Conservation (phyloP, 192 early-diverging fungal species). For the Phlyctochytrium bullatum region DNA sequence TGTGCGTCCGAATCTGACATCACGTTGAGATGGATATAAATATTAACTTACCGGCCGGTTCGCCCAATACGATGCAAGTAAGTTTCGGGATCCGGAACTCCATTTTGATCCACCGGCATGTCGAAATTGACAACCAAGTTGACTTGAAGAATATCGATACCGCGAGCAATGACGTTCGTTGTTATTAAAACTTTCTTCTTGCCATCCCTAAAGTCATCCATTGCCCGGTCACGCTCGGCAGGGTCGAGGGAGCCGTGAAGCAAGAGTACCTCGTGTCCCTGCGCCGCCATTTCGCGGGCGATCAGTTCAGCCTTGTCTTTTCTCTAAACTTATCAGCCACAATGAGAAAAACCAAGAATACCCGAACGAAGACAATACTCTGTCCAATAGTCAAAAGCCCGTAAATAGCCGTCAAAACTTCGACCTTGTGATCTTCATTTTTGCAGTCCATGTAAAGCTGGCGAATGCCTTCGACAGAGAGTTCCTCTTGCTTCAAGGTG, state of each 20-base stretch:
- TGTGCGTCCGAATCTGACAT: conserved; percentile 74
- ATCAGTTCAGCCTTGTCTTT: conserved; percentile 83
- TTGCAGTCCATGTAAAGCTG: conserved; percentile 97
- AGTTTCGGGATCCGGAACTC: conserved; percentile 83
- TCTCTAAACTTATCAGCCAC: conserved; percentile 34
- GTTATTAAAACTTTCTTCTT: conserved; percentile 91
- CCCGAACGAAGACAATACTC: conserved; percentile 93
- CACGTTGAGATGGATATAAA: background rate
- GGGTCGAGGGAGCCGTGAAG: conserved; percentile 82
- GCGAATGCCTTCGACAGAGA: conserved; percentile 90
- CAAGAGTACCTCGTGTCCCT: conserved; percentile 80
- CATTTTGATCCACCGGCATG: conserved; percentile 69
- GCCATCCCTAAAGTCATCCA: conserved; percentile 90
- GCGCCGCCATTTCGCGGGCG: conserved; percentile 65
- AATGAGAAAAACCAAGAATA: conserved; percentile 28
- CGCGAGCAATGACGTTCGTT: conserved; percentile 95
- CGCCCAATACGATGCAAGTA: conserved; percentile 98
- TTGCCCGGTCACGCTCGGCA: conserved; percentile 80
- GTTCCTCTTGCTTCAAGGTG: conserved; percentile 78
- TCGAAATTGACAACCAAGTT: conserved; percentile 97
- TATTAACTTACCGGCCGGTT: conserved; percentile 67
- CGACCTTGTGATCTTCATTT: conserved; percentile 68
- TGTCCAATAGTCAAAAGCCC: conserved; percentile 88
- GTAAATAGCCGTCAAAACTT: conserved; percentile 52
- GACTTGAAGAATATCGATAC: conserved; percentile 96